A percentile compares a stretch with the other conserved stretches of the same genome.
Evolutionary conservation across 352 stramenopile genomes (phyloP).

Genomic region (Phytophthora pluvialis): DNA sequence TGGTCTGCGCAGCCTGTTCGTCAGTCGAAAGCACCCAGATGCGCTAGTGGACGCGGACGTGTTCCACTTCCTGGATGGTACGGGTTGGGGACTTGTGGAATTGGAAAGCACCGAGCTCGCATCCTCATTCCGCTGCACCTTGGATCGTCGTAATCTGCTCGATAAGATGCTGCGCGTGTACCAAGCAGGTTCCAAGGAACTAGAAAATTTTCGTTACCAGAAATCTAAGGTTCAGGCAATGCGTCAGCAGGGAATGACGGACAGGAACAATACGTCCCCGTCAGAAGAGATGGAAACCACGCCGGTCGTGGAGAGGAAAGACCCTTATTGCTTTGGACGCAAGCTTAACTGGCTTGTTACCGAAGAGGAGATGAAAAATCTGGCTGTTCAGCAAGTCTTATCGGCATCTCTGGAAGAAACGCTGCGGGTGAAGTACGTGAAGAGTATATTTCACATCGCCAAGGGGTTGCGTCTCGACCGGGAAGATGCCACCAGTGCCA

Average conservation of each 20-base stretch:
- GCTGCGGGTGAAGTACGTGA: conserved; percentile 68
- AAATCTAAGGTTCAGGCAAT: conserved; percentile 57
- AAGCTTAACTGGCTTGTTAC: conserved; percentile 81
- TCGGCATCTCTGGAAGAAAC: conserved; percentile 71
- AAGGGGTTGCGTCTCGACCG: conserved; percentile 69
- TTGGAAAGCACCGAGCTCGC: conserved; percentile 57
- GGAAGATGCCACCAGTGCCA: conserved; percentile 74
- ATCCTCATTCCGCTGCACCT: conserved; percentile 53
- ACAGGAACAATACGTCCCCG: conserved; percentile 22
- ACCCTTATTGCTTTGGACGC: conserved; percentile 68
- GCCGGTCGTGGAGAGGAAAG: conserved; percentile 18
- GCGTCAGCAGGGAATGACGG: conserved; percentile 31
- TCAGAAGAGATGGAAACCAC: conserved; percentile 32
- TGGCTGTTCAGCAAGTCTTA: conserved; percentile 71
- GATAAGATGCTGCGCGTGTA: conserved; percentile 64
- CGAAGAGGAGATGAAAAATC: conserved; percentile 54
- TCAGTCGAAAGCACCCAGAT: conserved; percentile 41
- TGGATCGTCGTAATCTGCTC: conserved; percentile 65
- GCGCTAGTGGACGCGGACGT: conserved; percentile 61
- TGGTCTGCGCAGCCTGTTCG: conserved; percentile 55
- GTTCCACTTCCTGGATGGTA: conserved; percentile 78
- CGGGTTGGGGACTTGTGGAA: conserved; percentile 79
- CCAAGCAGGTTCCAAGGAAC: conserved; percentile 53
- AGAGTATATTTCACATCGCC: conserved; percentile 66
- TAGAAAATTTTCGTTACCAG: conserved; percentile 64